A percentile compares a stretch with the other conserved stretches of the same genome.
Evolutionary conservation across 2,329 filamentous ascomycete species (phyloP).

Genomic region (Hypoxylon rubiginosum): DNA sequence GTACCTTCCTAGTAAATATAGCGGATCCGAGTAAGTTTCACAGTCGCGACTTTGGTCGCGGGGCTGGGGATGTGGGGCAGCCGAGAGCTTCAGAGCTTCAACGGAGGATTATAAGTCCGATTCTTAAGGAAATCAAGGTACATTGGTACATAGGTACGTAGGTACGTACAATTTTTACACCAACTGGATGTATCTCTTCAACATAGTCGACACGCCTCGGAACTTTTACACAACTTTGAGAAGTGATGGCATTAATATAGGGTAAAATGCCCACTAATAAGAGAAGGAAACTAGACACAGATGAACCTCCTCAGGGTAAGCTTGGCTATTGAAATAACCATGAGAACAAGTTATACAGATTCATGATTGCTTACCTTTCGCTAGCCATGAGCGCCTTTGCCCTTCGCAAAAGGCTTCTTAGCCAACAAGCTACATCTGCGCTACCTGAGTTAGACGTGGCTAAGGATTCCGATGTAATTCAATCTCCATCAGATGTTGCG

Average conservation of each 20-base stretch:
- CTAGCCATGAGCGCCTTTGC: constrained; percentile 61
- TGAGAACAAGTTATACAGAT: background rate
- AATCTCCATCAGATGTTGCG: constrained; percentile 10
- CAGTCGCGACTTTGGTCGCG: constrained; percentile 11
- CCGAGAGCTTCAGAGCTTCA: background rate
- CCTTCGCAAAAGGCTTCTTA: constrained; percentile 56
- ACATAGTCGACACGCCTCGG: background rate
- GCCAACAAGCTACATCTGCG: constrained; percentile 36
- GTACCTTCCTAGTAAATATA: background rate
- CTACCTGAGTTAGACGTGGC: constrained; percentile 5
- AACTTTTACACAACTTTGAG: constrained; percentile 1
- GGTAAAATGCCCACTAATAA: constrained; percentile 54
- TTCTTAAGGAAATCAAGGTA: background rate
- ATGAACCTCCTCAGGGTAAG: constrained; percentile 54
- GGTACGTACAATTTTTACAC: background rate
- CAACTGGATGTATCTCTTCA: no score
- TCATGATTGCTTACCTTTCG: constrained; percentile 28
- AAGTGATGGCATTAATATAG: background rate
- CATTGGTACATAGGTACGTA: background rate
- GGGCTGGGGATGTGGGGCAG: constrained; percentile 21
- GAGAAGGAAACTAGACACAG: constrained; percentile 58
- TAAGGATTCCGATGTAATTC: constrained; percentile 3
- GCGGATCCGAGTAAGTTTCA: background rate
- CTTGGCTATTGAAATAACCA: constrained; percentile 8
- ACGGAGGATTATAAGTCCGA: background rate